Base-by-base conservation (phyloP, 805 yeast genomes). In the Candida cerambycidarum region DNA sequence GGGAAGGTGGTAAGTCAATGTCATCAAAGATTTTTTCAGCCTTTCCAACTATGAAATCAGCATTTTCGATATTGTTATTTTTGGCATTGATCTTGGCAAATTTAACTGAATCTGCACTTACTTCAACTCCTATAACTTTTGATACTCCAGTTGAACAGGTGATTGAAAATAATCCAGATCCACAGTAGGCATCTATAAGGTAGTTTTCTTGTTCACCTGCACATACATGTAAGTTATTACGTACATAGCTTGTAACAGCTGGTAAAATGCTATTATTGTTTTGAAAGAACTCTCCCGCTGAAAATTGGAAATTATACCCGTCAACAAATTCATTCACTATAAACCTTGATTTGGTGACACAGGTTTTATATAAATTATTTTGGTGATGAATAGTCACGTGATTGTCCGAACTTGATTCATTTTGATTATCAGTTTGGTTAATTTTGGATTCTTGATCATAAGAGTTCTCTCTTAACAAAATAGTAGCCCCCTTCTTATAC, bases 161-260 rank as follows among this genome's bases (percentile, higher is more conserved):
- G 44, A 93, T 83, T 47, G 95, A 85, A 64, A 93, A 93, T 32
- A 93, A 69, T 0, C 99, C 99, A 3, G 95, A 86, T 1, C 98
- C 98, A 72, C 98, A 90, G 67, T 90, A 90, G 0, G 97, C 95
- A 62, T 90, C 98, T 19, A 90, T 96, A 38, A 90, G 67, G 58
- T 82, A 89, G 55, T 79, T 78, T 23, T 62, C 63, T 41, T 59
- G 60, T 12, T 19, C 31, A 6, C 23, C 23, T 21, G 5, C 23
- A 2, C 56, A 54, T 15, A 69, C 71, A 4, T 62, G 58, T 40
- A 90, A 65, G 55, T 88, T 87, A 7, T 80, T 74, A 46, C 83
- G 78, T 13, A 93, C 99, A 59, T 88, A 90, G 31, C 73, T 71
- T 4, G 96, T 85, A 14, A 93, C 95, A 2, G 71, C 62, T 2